These are phyloP conservation scores for Blastobotrys americana DNA, from an alignment of 805 yeast genomes.

Conservation along the genomic window DNA sequence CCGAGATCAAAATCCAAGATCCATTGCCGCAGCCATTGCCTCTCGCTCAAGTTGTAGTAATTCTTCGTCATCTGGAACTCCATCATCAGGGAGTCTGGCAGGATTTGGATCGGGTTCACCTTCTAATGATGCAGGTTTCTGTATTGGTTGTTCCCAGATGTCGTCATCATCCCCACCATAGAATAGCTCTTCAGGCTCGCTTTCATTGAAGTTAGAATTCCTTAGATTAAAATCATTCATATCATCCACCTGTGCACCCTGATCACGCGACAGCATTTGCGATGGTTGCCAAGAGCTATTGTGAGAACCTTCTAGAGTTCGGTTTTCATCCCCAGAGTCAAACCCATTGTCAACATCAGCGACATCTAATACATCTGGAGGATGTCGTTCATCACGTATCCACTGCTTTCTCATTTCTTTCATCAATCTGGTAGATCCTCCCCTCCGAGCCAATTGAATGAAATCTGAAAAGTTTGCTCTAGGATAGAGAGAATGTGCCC, in stretches of 20 bases:
- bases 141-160: no score
- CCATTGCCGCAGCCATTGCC: constrained; percentile 13
- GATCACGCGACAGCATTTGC: not conserved
- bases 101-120: not conserved
- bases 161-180: not conserved
- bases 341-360: not conserved
- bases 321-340: not conserved
- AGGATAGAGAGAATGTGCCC: constrained; percentile 75
- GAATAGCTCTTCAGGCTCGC: not conserved
- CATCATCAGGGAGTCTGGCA: constrained; percentile 4
- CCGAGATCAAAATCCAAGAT: constrained; percentile 13
- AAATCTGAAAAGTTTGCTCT: constrained; percentile 73
- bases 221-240: not conserved
- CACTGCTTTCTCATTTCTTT: constrained; percentile 10
- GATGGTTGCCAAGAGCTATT: no score
- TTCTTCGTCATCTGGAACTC: constrained; percentile 5
- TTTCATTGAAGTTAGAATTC: not conserved
- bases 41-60: constrained; percentile 6
- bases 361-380: not conserved
- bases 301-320: not conserved
- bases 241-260: not conserved
- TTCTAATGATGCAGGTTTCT: not conserved
- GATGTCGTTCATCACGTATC: constrained; percentile 11
- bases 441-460: constrained; percentile 42
- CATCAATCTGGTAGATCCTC: constrained; percentile 9